phyloP scores from a whole-genome alignment of 768 basidiomycete genomes.

The Mrakia gelida region DNA sequence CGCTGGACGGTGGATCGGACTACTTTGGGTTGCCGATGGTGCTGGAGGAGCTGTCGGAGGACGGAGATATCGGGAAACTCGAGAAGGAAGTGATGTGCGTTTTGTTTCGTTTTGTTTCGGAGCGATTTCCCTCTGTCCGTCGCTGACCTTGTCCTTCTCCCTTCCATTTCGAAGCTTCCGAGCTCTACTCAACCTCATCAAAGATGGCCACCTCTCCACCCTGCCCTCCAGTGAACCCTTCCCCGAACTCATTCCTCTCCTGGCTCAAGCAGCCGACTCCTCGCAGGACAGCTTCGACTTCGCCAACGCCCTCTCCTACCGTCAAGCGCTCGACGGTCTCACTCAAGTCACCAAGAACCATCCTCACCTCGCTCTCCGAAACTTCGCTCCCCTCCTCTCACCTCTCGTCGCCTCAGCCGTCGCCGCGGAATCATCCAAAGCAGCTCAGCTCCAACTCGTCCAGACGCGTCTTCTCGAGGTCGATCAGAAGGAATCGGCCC shows the following conservation, averaged over 20 bases:
- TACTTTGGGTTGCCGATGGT: constrained; percentile 1
- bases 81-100: constrained; percentile 10
- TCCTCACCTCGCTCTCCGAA: background rate
- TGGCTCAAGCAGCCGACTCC: background rate
- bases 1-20: constrained; percentile 3
- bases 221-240: background rate
- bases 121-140: no score
- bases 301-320: background rate
- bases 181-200: constrained; percentile 1
- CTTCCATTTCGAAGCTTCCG: background rate
- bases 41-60: background rate
- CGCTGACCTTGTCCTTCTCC: background rate
- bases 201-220: background rate
- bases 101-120: background rate
- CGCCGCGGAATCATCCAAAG: background rate
- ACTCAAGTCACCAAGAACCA: background rate
- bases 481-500: background rate
- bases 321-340: background rate
- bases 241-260: background rate
- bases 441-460: background rate
- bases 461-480: constrained; percentile 2
- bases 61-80: background rate
- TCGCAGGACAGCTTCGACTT: background rate
- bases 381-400: background rate
- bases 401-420: background rate